A percentile compares a stretch with the other conserved stretches of the same genome.
These are phyloP conservation scores for Nemophila menziesii DNA, from an alignment of 257 asterid species.

Conservation along the genomic window DNA sequence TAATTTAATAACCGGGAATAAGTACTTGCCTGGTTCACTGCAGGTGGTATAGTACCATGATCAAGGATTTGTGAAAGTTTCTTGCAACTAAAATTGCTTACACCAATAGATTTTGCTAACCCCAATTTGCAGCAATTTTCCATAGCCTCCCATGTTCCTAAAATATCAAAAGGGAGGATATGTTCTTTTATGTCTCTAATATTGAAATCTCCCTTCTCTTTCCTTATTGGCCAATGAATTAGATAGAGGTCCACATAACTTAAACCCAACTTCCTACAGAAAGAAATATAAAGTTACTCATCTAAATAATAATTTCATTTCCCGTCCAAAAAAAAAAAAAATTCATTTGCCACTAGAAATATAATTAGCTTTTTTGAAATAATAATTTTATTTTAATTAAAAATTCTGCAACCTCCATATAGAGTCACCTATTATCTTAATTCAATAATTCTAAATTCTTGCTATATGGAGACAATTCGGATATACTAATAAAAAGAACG, in stretches of 20 bases:
- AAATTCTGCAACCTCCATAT: no score
- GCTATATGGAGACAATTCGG: no score
- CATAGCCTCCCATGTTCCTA: conserved; percentile 45
- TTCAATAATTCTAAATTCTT: no score
- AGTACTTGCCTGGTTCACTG: conserved; percentile 46
- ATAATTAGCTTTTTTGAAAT: no score
- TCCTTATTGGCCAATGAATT: conserved; percentile 38
- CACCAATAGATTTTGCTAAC: conserved; percentile 40
- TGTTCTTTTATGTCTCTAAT: conserved; percentile 30
- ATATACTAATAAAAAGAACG: no score
- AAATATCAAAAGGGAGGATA: conserved; percentile 30
- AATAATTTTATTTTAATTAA: no score
- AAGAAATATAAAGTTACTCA: no score
- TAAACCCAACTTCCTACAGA: conserved; percentile 31
- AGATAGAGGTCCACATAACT: conserved; percentile 40
- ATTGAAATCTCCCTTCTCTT: conserved; percentile 19
- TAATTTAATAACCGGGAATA: background rate
- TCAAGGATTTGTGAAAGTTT: conserved; percentile 23
- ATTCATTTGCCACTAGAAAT: no score
- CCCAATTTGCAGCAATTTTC: conserved; percentile 39
- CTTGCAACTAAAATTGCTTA: conserved; percentile 39
- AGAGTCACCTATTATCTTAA: no score
- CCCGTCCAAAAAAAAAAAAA: background rate
- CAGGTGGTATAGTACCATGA: conserved; percentile 40
- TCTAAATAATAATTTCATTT: background rate